A percentile compares a stretch with the other conserved stretches of the same genome.
Evolutionary conservation across 192 early-diverging fungal species (phyloP).

Genomic region (Entomortierella parvispora): DNA sequence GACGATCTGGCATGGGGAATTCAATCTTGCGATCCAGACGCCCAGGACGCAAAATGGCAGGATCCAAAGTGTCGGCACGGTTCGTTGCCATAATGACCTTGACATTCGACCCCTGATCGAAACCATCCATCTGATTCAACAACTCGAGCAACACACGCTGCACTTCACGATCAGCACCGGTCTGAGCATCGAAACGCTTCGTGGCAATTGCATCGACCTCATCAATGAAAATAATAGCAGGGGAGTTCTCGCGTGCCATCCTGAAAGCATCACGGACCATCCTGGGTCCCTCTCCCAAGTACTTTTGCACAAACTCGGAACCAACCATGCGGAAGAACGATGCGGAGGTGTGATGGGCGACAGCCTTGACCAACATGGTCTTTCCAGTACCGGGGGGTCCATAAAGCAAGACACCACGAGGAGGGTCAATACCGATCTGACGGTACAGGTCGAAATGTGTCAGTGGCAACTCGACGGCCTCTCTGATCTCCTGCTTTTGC

Average conservation of each 20-base stretch:
- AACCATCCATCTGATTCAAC: slow-evolving; percentile 99
- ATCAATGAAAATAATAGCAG: slow-evolving; percentile 98
- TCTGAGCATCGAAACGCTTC: slow-evolving; percentile 98
- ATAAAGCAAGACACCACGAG: slow-evolving; percentile 97
- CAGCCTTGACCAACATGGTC: slow-evolving; percentile 98
- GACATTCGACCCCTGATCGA: slow-evolving; percentile 97
- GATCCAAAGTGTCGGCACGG: slow-evolving; percentile 96
- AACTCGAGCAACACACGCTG: slow-evolving; percentile 97
- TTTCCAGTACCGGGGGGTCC: slow-evolving; percentile 99
- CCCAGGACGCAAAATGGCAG: slow-evolving; percentile 95
- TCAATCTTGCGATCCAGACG: slow-evolving; percentile 99
- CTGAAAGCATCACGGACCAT: slow-evolving; percentile 99
- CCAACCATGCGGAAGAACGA: slow-evolving; percentile 97
- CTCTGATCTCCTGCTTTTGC: slow-evolving; percentile 93
- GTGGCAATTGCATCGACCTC: slow-evolving; percentile 99
- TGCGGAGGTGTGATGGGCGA: slow-evolving; percentile 97
- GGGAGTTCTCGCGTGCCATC: slow-evolving; percentile 96
- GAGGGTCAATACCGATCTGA: slow-evolving; percentile 99
- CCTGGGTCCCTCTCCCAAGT: slow-evolving; percentile 96
- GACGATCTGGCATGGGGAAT: slow-evolving; percentile 97
- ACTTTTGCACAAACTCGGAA: slow-evolving; percentile 99
- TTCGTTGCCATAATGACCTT: slow-evolving; percentile 99
- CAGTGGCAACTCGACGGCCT: slow-evolving; percentile 97
- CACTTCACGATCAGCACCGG: slow-evolving; percentile 98
- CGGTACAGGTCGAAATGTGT: slow-evolving; percentile 98